A percentile compares a stretch with the other conserved stretches of the same genome.
These are phyloP conservation scores for Rhizophagus sp. DNA, from an alignment of 192 early-diverging fungal species.

Conservation along the genomic window DNA sequence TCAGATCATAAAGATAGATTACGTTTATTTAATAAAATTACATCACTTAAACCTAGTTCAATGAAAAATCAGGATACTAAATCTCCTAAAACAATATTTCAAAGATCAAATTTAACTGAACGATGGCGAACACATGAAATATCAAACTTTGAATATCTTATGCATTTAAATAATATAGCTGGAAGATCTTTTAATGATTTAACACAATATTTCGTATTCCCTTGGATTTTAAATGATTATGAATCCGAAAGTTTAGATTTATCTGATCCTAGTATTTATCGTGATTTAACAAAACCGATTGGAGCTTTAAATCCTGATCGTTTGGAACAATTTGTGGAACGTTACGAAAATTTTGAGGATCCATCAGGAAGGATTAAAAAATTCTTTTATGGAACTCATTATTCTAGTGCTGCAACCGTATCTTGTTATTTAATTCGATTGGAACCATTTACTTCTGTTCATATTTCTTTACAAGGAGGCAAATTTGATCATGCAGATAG, in stretches of 20 bases:
- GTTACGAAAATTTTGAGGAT: constrained; percentile 47
- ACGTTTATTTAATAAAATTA: constrained; percentile 4
- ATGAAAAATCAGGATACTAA: constrained; percentile 30
- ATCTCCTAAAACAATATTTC: constrained; percentile 13
- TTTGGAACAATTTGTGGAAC: constrained; percentile 54
- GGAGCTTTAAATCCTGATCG: constrained; percentile 72
- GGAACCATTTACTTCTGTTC: constrained; percentile 74
- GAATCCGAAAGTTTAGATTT: constrained; percentile 65
- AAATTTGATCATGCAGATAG: constrained; percentile 77
- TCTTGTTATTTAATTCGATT: constrained; percentile 78
- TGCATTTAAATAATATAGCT: constrained; percentile 81
- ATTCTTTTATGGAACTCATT: constrained; percentile 93
- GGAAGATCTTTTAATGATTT: constrained; percentile 76
- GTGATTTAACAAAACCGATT: constrained; percentile 85
- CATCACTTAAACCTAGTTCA: neutral
- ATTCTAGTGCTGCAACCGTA: constrained; percentile 82
- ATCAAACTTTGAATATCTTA: constrained; percentile 90
- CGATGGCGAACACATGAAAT: constrained; percentile 77
- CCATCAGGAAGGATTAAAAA: constrained; percentile 43
- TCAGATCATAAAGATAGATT: neutral
- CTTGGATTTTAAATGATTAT: constrained; percentile 81
- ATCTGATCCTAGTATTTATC: constrained; percentile 60
- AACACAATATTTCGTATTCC: constrained; percentile 92
- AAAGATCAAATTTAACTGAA: constrained; percentile 51
- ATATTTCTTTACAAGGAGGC: constrained; percentile 54